Conservation (phyloP, 192 early-diverging fungal genomes). For the Entophlyctis luteolus region DNA sequence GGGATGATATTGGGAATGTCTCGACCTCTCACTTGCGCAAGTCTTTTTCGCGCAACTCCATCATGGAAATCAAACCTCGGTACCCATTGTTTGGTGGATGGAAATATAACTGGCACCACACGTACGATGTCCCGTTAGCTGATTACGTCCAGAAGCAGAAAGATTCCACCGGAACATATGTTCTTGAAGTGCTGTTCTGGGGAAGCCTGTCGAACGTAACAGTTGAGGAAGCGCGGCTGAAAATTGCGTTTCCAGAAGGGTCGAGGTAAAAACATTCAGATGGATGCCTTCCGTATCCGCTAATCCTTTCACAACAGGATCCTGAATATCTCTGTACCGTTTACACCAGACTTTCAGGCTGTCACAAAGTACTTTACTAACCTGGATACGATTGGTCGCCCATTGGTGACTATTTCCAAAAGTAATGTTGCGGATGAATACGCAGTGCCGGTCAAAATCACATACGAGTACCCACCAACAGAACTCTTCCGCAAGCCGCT, state of each 20-base stretch:
- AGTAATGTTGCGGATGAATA: conserved; percentile 73
- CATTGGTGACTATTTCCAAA: conserved; percentile 66
- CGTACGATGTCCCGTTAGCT: conserved; percentile 74
- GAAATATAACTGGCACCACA: conserved; percentile 94
- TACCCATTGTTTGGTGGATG: conserved; percentile 96
- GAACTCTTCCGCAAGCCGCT: conserved; percentile 44
- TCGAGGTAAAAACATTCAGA: conserved; percentile 73
- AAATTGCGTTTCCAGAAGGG: conserved; percentile 86
- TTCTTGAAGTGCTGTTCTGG: conserved; percentile 69
- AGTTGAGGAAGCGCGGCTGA: conserved; percentile 63
- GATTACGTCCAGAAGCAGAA: conserved; percentile 58
- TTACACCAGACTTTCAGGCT: conserved; percentile 52
- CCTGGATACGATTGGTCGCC: conserved; percentile 89
- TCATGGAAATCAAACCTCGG: conserved; percentile 79
- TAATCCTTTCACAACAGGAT: too few species aligned
- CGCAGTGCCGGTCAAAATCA: conserved; percentile 36
- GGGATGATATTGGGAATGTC: conserved; percentile 94
- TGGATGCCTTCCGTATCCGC: too few species aligned
- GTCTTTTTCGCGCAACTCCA: conserved; percentile 27
- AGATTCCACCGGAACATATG: conserved; percentile 44
- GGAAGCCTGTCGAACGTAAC: conserved; percentile 60
- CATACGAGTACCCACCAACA: conserved; percentile 35
- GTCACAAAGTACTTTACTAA: conserved; percentile 66
- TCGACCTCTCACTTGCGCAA: conserved; percentile 73
- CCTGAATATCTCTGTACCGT: conserved; percentile 61